These are phyloP conservation scores for Kentomonas sorsogonicus DNA, from an alignment of 208 protist species.

Conservation along the genomic window DNA sequence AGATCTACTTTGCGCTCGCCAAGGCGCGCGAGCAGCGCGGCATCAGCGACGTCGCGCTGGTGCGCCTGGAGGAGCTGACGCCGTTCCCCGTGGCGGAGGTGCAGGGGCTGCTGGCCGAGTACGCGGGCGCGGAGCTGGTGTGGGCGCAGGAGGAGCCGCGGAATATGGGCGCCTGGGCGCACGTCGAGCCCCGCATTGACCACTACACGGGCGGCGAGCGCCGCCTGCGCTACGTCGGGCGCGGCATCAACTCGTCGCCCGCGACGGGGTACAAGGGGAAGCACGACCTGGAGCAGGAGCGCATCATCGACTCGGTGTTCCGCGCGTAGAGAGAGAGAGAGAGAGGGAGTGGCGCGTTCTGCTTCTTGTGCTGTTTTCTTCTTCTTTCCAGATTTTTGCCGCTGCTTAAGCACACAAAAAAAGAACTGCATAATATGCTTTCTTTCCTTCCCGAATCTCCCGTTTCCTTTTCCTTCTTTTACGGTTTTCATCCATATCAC, in stretches of 20 bases:
- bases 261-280: slow-evolving; percentile 68
- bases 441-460: slow-evolving; percentile 10
- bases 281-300: slow-evolving; percentile 71
- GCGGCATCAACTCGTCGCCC: slow-evolving; percentile 43
- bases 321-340: not conserved
- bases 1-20: slow-evolving; percentile 95
- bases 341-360: not conserved
- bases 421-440: slow-evolving; percentile 8
- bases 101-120: slow-evolving; percentile 64
- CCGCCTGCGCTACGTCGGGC: slow-evolving; percentile 53
- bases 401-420: slow-evolving; percentile 1
- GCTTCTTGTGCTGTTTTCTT: not conserved
- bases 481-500: not conserved
- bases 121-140: slow-evolving; percentile 86
- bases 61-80: slow-evolving; percentile 94
- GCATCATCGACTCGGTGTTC: slow-evolving; percentile 45
- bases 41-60: slow-evolving; percentile 79
- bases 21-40: slow-evolving; percentile 54
- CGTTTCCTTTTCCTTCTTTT: slow-evolving; percentile 8
- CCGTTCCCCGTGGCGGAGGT: slow-evolving; percentile 97
- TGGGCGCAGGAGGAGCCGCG: slow-evolving; percentile 98
- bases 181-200: slow-evolving; percentile 83
- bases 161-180: slow-evolving; percentile 94
- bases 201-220: slow-evolving; percentile 61
- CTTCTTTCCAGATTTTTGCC: not conserved